A percentile compares a stretch with the other conserved stretches of the same genome.
These are phyloP conservation scores for Gaeumannomyces tritici DNA, from an alignment of 2,329 filamentous ascomycete species.

Conservation along the genomic window DNA sequence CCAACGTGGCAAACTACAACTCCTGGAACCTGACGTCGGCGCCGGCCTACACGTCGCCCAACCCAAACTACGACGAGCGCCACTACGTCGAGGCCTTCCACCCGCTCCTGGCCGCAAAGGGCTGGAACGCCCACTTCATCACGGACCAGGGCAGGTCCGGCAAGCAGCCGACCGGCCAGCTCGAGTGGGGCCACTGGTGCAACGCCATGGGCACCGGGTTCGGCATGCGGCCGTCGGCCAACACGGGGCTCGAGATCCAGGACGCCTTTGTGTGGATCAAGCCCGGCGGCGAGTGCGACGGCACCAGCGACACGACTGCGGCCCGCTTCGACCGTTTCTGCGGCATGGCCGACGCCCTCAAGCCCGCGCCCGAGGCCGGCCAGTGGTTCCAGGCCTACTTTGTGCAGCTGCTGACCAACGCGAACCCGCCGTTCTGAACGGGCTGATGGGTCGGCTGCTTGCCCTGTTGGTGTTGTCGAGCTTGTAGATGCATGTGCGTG, in stretches of 20 bases:
- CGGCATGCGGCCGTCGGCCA: conserved; percentile 51
- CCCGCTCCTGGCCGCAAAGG: conserved; percentile 41
- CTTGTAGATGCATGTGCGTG: no score
- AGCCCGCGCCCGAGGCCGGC: conserved; percentile 61
- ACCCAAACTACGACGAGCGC: conserved; percentile 40
- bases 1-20: conserved; percentile 53
- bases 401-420: conserved; percentile 44
- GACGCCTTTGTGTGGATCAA: conserved; percentile 66
- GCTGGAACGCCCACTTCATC: conserved; percentile 38
- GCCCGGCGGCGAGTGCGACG: conserved; percentile 51
- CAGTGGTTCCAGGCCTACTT: conserved; percentile 58
- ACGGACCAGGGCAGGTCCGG: conserved; percentile 41
- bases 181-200: conserved; percentile 59
- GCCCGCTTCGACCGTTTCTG: conserved; percentile 43
- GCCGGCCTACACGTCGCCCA: conserved; percentile 32
- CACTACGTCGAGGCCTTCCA: conserved; percentile 57
- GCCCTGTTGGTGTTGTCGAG: no score
- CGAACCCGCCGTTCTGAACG: conserved; percentile 39
- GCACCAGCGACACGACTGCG: conserved; percentile 36
- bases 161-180: conserved; percentile 52
- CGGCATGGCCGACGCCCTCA: conserved; percentile 40
- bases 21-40: conserved; percentile 29
- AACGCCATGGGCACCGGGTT: conserved; percentile 56
- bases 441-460: no score
- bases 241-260: conserved; percentile 46